phyloP scores from a whole-genome alignment of 2,329 filamentous ascomycete genomes.

The Stylonectria norvegica region DNA sequence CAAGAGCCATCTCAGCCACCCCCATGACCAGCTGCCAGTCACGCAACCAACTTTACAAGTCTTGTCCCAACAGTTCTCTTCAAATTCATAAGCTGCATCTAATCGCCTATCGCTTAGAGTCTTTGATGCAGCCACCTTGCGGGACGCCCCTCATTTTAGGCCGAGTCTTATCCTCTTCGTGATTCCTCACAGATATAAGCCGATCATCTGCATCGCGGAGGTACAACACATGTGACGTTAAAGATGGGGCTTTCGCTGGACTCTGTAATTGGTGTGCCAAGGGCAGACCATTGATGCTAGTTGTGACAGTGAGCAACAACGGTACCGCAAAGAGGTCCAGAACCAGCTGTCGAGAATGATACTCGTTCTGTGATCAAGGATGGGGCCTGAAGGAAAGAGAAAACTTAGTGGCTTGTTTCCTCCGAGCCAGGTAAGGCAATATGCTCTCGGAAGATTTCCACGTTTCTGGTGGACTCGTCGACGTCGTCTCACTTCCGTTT shows the following conservation, averaged over 20 bases:
- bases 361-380: too few relatives aligned
- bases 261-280: background rate
- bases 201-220: slow-evolving; percentile 7
- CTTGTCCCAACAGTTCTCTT: slow-evolving; percentile 1
- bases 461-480: too few relatives aligned
- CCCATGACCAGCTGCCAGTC: slow-evolving; percentile 3
- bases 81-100: slow-evolving; percentile 21
- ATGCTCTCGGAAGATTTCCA: too few relatives aligned
- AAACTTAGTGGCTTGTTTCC: too few relatives aligned
- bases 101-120: slow-evolving; percentile 12
- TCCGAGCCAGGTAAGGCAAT: too few relatives aligned
- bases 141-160: slow-evolving; percentile 13
- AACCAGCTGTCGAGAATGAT: too few relatives aligned
- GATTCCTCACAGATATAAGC: slow-evolving; percentile 6
- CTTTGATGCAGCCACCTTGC: slow-evolving; percentile 21
- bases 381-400: too few relatives aligned
- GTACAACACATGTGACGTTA: slow-evolving; percentile 1
- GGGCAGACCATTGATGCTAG: too few relatives aligned
- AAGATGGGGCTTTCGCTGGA: slow-evolving; percentile 1
- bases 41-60: slow-evolving; percentile 6
- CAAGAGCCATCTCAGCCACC: slow-evolving; percentile 6
- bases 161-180: slow-evolving; percentile 10
- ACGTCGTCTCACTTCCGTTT: too few relatives aligned
- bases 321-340: too few relatives aligned
- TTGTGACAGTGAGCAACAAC: background rate